Evolutionary conservation across 202 grass and related monocot genomes (phyloP), one percentile per base, ranked within the genome.

Genomic region (Zoysia matrella): DNA sequence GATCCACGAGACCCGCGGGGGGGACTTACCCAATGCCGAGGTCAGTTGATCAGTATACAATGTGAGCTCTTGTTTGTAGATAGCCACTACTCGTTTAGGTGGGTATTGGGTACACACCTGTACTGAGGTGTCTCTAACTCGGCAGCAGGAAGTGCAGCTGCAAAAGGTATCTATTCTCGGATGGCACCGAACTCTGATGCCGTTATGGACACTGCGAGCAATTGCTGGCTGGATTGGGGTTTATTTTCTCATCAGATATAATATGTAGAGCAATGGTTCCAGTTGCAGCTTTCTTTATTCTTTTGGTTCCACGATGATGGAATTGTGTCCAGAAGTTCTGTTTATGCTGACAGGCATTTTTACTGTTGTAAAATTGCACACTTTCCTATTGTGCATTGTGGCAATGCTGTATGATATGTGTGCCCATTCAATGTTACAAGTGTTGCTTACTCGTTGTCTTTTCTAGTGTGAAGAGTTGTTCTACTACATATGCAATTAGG

Each of bases 1-100:
- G 94, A 97, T 97, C 80, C 68, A 13, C 15, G 71, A 88, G 22
- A 77, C 82, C 3, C 73, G 80, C 79, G 72, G 69, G 43, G 52
- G 86, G 53, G 30, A 36, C 30, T 7, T 67, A 40, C 67, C 69
- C 45, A 69, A 50, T 75, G 71, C 53, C 18, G 76, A 88, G 94
- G 94, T 97, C 48, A 22, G 82, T 60, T 52, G 36, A 36, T 8
- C 36, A 36, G 8, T 4, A 8, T 39, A 4, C 18, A 62, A 61
- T 44, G 60, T 58, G 15, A 58, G 56, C 56, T 18, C 56, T 18
- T 8, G 60, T 39, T 62, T 39, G 50, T 57, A 57, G 16, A 69
- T 22, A 13, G 16, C 12, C 43, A 48, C 73, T 75, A 10, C 15
- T 3, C 2, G 73, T 11, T 49, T 75, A 47, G 63, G 43, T 70